Evolutionary conservation across 1,139 yeast species (phyloP).

Genomic region (Geotrichum siamense): DNA sequence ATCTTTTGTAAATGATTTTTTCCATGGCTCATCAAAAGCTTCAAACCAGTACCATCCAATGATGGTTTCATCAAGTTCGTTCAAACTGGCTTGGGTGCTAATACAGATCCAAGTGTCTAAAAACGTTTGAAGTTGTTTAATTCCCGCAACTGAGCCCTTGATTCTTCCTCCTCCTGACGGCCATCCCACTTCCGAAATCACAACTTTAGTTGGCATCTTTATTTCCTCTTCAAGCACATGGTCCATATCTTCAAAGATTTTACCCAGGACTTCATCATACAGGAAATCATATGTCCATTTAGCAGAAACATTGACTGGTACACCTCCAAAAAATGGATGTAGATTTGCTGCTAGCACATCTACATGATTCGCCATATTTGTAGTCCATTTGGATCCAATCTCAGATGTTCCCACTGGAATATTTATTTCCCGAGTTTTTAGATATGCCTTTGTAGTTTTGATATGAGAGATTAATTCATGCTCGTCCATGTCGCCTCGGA

Average conservation of each 20-base stretch:
- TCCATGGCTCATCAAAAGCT: constrained; percentile 73
- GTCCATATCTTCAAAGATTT: constrained; percentile 20
- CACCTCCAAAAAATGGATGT: constrained; percentile 66
- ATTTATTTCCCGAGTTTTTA: constrained; percentile 31
- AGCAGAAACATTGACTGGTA: constrained; percentile 42
- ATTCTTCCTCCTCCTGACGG: constrained; percentile 55
- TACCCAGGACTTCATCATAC: constrained; percentile 36
- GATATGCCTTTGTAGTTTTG: constrained; percentile 38
- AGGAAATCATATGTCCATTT: constrained; percentile 50
- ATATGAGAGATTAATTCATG: constrained; percentile 41
- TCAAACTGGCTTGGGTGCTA: constrained; percentile 28
- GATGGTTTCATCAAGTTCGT: constrained; percentile 25
- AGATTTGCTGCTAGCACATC: constrained; percentile 59
- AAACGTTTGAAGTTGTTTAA: constrained; percentile 42
- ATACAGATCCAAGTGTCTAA: constrained; percentile 49
- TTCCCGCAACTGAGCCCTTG: constrained; percentile 43
- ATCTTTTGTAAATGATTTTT: constrained; percentile 44
- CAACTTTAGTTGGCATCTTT: constrained; percentile 25
- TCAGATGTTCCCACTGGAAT: constrained; percentile 54
- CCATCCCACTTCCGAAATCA: constrained; percentile 66
- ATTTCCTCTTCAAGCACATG: constrained; percentile 26
- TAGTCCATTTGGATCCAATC: constrained; percentile 41
- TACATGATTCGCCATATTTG: constrained; percentile 34
- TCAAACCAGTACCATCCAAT: constrained; percentile 59
- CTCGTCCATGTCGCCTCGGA: constrained; percentile 44